These are phyloP conservation scores for Porphyrellus sp. DNA, from an alignment of 1,284 basidiomycete genomes.

Conservation along the genomic window DNA sequence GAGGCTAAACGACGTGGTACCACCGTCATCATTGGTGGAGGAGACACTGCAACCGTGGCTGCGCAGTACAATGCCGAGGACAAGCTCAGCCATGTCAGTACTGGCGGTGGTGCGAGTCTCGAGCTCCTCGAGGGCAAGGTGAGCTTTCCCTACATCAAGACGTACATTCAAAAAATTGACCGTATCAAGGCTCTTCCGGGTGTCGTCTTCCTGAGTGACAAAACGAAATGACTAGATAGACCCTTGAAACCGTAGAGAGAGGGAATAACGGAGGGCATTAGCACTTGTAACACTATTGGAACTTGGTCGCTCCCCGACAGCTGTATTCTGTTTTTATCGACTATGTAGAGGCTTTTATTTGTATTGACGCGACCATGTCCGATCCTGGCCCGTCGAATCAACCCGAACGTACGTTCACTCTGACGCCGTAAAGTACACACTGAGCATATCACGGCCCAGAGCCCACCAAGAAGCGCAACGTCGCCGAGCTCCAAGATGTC, in stretches of 20 bases:
- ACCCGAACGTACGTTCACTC: constrained; percentile 13
- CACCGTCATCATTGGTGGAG: constrained; percentile 92
- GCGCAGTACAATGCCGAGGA: constrained; percentile 82
- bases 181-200: constrained; percentile 24
- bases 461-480: constrained; percentile 19
- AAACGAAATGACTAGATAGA: constrained; percentile 17
- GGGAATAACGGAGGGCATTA: background rate
- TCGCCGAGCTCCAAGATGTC: constrained; percentile 18
- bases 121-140: constrained; percentile 98
- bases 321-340: constrained; percentile 22
- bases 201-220: constrained; percentile 30
- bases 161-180: constrained; percentile 13
- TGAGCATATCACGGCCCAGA: constrained; percentile 13
- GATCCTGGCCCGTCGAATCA: constrained; percentile 16
- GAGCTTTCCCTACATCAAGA: constrained; percentile 6
- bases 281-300: constrained; percentile 12
- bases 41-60: constrained; percentile 90
- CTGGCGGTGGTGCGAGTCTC: constrained; percentile 93
- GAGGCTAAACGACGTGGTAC: constrained; percentile 86
- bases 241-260: constrained; percentile 11
- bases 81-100: constrained; percentile 93
- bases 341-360: background rate
- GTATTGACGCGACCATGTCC: constrained; percentile 14
- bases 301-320: constrained; percentile 7
- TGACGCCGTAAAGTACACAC: background rate